phyloP scores from a whole-genome alignment of 2,329 filamentous ascomycete species.

The Phialophora tarda region DNA sequence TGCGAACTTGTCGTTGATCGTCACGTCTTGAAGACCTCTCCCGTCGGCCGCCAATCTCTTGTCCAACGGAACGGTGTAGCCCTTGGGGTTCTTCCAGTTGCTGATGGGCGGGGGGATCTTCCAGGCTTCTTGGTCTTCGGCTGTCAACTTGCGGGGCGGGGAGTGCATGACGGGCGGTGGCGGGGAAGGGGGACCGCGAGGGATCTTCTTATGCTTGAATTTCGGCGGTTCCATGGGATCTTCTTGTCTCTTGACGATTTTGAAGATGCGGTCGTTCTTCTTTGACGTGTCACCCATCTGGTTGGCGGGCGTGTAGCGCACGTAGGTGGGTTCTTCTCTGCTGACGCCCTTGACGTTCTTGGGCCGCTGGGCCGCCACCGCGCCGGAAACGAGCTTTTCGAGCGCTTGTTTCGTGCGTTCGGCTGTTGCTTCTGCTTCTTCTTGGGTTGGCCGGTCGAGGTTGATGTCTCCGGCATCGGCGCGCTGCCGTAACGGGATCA shows the following conservation, averaged over 20 bases:
- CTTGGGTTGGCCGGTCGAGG: slow-evolving; percentile 79
- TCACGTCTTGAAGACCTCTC: slow-evolving; percentile 85
- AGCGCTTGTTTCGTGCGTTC: slow-evolving; percentile 88
- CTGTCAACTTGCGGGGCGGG: slow-evolving; percentile 90
- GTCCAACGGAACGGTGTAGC: slow-evolving; percentile 93
- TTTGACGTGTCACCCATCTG: slow-evolving; percentile 89
- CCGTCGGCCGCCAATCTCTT: slow-evolving; percentile 95
- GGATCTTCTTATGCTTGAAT: slow-evolving; percentile 98
- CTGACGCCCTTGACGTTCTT: slow-evolving; percentile 86
- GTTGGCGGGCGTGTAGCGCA: slow-evolving; percentile 92
- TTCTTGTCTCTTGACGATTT: slow-evolving; percentile 91
- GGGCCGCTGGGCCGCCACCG: slow-evolving; percentile 89
- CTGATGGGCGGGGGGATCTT: slow-evolving; percentile 87
- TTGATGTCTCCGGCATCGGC: slow-evolving; percentile 92
- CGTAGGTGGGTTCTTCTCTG: slow-evolving; percentile 85
- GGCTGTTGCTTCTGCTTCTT: slow-evolving; percentile 81
- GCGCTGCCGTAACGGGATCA: slow-evolving; percentile 90
- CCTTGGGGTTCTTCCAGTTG: slow-evolving; percentile 99
- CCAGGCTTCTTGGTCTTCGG: slow-evolving; percentile 97
- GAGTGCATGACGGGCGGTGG: slow-evolving; percentile 95
- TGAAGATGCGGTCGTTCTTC: slow-evolving; percentile 96
- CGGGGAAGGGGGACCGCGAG: slow-evolving; percentile 86
- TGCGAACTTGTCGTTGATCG: slow-evolving; percentile 98
- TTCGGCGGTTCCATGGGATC: slow-evolving; percentile 98
- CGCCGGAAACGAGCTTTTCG: slow-evolving; percentile 79